Evolutionary conservation across 805 yeast genomes (phyloP), one percentile per base, ranked within the genome.

Genomic region (Debaryomyces hansenii): DNA sequence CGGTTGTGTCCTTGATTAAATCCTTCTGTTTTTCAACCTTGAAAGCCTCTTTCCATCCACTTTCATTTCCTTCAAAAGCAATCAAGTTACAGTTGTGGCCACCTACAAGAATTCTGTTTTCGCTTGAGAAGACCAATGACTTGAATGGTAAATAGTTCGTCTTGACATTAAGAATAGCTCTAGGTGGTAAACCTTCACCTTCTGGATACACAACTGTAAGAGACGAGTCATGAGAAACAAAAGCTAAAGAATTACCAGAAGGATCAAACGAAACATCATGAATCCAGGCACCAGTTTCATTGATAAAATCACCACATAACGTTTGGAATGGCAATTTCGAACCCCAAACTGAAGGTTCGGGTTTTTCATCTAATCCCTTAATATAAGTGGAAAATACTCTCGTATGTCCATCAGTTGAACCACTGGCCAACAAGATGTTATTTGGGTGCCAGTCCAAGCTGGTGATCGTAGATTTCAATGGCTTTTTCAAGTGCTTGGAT

Each of bases 41-140:
- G 77, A 70, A 63, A 64, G 81, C 49, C 62, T 73, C 87, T 73
- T 71, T 59, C 96, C 96, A 78, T 44, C 80, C 80, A 21, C 67
- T 53, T 48, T 78, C 82, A 53, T 74, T 70, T 37, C 96, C 96
- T 57, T 81, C 78, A 62, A 87, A 92, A 34, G 90, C 84, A 42
- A 91, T 82, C 43, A 97, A 96, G 67, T 88, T 89, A 69, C 95
- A 87, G 65, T 89, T 90, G 70, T 85, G 90, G 41, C 99, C 99
- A 3, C 91, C 98, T 33, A 87, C 94, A 45, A 90, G 77, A 41
- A 91, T 70, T 58, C 83, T 82, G 53, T 72, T 69, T 54, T 87
- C 86, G 50, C 79, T 73, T 41, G 82, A 72, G 78, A 89, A 94
- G 42, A 84, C 72, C 44, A 92, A 67, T 2, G 94, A 74, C 55